Conservation (phyloP, 2,329 filamentous ascomycete genomes). For the Meredithiella fracta region DNA sequence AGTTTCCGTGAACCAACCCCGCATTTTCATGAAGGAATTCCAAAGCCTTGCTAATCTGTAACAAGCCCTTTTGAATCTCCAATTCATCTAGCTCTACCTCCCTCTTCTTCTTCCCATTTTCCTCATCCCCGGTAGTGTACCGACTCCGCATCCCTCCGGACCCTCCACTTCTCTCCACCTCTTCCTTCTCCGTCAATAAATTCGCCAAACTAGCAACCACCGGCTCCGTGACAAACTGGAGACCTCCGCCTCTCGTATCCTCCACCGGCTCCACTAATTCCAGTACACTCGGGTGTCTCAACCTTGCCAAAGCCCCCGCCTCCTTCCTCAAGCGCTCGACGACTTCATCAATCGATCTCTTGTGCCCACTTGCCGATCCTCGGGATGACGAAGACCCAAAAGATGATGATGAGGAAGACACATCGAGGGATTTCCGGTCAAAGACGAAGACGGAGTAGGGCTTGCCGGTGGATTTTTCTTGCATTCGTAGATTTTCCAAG, state of each 20-base stretch:
- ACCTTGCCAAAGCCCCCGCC: slow-evolving; percentile 68
- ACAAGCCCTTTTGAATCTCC: slow-evolving; percentile 88
- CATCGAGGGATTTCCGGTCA: slow-evolving; percentile 71
- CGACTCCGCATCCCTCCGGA: slow-evolving; percentile 44
- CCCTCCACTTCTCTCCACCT: slow-evolving; percentile 53
- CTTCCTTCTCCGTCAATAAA: slow-evolving; percentile 74
- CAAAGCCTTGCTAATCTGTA: slow-evolving; percentile 84
- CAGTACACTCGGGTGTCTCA: slow-evolving; percentile 81
- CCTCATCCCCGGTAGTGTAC: slow-evolving; percentile 52
- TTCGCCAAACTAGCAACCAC: slow-evolving; percentile 79
- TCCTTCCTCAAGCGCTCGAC: slow-evolving; percentile 84
- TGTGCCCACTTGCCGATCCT: slow-evolving; percentile 42
- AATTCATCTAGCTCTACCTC: slow-evolving; percentile 92
- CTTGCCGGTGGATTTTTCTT: slow-evolving; percentile 88
- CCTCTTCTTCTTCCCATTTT: slow-evolving; percentile 54
- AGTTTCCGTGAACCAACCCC: slow-evolving; percentile 79
- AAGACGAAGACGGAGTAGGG: slow-evolving; percentile 86
- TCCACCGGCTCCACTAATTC: slow-evolving; percentile 92
- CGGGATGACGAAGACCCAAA: slow-evolving; percentile 27
- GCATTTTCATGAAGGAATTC: slow-evolving; percentile 95
- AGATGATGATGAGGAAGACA: slow-evolving; percentile 23
- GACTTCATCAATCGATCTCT: slow-evolving; percentile 73
- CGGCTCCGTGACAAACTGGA: slow-evolving; percentile 90
- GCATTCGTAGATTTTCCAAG: slow-evolving; percentile 95
- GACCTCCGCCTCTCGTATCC: slow-evolving; percentile 73